Percentiles rank a stretch among this genome's conserved stretches.
Conservation (phyloP, 225 moss, liverwort and hornwort species). For the Sphagnum tenellum region DNA sequence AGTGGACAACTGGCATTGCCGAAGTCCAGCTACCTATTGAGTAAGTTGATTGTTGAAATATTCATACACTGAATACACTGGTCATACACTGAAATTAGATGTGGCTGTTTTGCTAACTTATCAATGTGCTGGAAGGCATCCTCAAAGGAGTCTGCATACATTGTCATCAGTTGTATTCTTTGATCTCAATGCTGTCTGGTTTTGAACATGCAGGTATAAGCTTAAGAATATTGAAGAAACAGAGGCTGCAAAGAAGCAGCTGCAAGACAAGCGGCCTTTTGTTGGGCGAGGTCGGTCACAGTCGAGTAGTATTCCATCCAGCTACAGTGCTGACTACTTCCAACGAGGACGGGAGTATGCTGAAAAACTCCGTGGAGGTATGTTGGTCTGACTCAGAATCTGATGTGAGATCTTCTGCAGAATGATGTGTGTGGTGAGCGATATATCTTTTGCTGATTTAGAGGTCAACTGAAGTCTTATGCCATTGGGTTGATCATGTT, state of each 20-base stretch:
- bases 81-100: too few relatives aligned
- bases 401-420: too few relatives aligned
- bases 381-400: neutral
- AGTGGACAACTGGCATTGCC: constrained; percentile 98
- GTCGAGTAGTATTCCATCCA: constrained; percentile 71
- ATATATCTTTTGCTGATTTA: too few relatives aligned
- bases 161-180: too few relatives aligned
- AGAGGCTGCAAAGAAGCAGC: constrained; percentile 90
- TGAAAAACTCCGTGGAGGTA: constrained; percentile 71
- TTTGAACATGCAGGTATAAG: constrained; percentile 44
- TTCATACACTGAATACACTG: too few relatives aligned
- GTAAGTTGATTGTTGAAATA: constrained; percentile 21
- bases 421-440: too few relatives aligned
- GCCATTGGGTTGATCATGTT: too few relatives aligned
- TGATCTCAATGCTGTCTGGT: too few relatives aligned
- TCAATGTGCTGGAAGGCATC: too few relatives aligned
- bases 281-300: constrained; percentile 78
- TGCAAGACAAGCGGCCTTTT: constrained; percentile 84
- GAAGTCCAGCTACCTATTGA: constrained; percentile 93
- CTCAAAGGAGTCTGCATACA: too few relatives aligned
- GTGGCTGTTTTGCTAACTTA: too few relatives aligned
- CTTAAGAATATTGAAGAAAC: constrained; percentile 97
- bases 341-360: constrained; percentile 86
- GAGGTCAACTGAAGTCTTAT: too few relatives aligned
- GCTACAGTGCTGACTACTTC: constrained; percentile 91